A percentile compares a stretch with the other conserved stretches of the same genome.
Evolutionary conservation across 2,329 filamentous ascomycete species (phyloP).

Genomic region (Penicillium sp.): DNA sequence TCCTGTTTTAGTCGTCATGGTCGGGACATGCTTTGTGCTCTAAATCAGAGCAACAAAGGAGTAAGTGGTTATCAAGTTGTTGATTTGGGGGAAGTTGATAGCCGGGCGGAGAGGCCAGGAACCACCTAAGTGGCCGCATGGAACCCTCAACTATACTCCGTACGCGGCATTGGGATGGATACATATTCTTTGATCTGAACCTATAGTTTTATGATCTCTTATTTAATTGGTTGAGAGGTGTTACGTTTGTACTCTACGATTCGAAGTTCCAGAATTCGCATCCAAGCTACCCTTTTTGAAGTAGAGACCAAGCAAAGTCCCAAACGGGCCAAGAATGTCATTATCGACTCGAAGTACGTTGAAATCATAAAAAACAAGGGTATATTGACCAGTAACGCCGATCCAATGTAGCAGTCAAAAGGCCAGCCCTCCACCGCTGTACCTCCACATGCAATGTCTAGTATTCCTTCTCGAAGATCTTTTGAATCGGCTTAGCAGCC

Average conservation of each 20-base stretch:
- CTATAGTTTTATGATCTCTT: neutral
- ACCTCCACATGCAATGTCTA: constrained; percentile 22
- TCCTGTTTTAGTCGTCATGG: constrained; percentile 38
- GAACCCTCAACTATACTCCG: neutral
- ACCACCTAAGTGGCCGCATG: constrained; percentile 8
- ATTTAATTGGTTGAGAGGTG: neutral
- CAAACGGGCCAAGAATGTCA: neutral
- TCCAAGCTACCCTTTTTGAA: neutral
- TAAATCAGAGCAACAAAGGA: constrained; percentile 7
- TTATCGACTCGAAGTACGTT: constrained; percentile 2
- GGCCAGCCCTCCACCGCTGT: constrained; percentile 6
- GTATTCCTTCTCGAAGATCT: constrained; percentile 74
- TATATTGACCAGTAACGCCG: constrained; percentile 31
- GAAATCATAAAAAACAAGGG: constrained; percentile 21
- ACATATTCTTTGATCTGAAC: neutral
- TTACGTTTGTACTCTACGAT: neutral
- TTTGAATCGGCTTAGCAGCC: constrained; percentile 86
- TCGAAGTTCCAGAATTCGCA: neutral
- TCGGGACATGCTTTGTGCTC: constrained; percentile 35
- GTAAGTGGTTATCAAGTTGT: constrained; percentile 12
- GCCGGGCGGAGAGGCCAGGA: constrained; percentile 24
- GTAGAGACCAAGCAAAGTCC: neutral
- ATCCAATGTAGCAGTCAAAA: constrained; percentile 17
- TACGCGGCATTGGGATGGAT: neutral
- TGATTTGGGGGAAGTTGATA: constrained; percentile 15